These are phyloP conservation scores for Salvia miltiorrhiza DNA, from an alignment of 257 asterid genomes.

Conservation along the genomic window DNA sequence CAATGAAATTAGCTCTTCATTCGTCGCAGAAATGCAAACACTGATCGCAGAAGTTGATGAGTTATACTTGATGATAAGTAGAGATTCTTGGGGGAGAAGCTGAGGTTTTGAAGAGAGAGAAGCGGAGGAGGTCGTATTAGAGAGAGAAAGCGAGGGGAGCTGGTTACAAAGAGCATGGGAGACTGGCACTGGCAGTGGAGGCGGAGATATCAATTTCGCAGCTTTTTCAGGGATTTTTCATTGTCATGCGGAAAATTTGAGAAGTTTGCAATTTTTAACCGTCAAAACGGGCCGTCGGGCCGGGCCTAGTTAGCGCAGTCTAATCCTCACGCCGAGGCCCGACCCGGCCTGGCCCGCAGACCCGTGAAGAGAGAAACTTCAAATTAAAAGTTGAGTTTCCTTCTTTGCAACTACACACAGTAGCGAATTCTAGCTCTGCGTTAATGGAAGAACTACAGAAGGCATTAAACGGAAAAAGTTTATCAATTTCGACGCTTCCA, in stretches of 20 bases:
- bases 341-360: no score
- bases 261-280: no score
- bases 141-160: slow-evolving; percentile 30
- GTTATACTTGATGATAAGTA: slow-evolving; percentile 20
- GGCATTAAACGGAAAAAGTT: slow-evolving; percentile 32
- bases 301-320: not conserved
- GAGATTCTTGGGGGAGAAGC: not conserved
- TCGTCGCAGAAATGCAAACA: not conserved
- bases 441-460: slow-evolving; percentile 61
- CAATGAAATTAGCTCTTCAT: not conserved
- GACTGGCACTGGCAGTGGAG: not conserved
- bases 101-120: slow-evolving; percentile 29
- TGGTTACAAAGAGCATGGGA: slow-evolving; percentile 21
- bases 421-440: not conserved
- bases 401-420: not conserved
- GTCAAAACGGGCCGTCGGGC: no score
- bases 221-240: not conserved
- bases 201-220: slow-evolving; percentile 35
- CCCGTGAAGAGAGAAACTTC: no score
- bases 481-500: slow-evolving; percentile 45
- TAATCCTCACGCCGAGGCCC: no score
- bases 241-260: not conserved
- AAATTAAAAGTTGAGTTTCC: not conserved
- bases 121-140: slow-evolving; percentile 10
- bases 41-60: not conserved